Percentiles rank a stretch among this genome's conserved stretches.
These are phyloP conservation scores for Apiospora hydei DNA, from an alignment of 2,329 filamentous ascomycete species.

Conservation along the genomic window DNA sequence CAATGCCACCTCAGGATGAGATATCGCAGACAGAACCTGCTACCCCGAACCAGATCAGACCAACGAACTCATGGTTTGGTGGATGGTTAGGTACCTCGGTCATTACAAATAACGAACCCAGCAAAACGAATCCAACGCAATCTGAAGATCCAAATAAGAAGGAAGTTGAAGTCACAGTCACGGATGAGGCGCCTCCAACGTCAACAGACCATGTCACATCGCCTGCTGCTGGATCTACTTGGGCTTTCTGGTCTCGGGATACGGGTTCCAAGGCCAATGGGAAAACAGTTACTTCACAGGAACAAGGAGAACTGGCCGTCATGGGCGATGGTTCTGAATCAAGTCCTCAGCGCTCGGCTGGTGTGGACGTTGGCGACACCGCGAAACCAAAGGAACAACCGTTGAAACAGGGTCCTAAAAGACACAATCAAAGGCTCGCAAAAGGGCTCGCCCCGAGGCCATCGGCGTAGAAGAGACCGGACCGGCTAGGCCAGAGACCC, in stretches of 20 bases:
- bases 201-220: conserved; percentile 35
- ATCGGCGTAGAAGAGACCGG: conserved; percentile 52
- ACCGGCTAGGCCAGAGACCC: conserved; percentile 44
- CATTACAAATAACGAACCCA: conserved; percentile 27
- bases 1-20: conserved; percentile 24
- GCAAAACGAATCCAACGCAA: conserved; percentile 29
- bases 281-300: conserved; percentile 43
- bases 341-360: conserved; percentile 57
- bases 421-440: conserved; percentile 47
- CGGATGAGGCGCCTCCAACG: conserved; percentile 50
- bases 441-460: conserved; percentile 55
- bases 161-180: conserved; percentile 49
- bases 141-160: conserved; percentile 38
- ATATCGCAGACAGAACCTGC: conserved; percentile 30
- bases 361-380: conserved; percentile 49
- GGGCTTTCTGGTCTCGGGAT: conserved; percentile 82
- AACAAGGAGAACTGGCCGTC: conserved; percentile 62
- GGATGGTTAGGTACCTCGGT: conserved; percentile 41
- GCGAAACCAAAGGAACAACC: conserved; percentile 44
- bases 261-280: conserved; percentile 46
- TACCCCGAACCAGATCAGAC: conserved; percentile 33
- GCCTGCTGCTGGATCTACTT: conserved; percentile 69
- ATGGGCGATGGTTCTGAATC: conserved; percentile 64
- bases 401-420: conserved; percentile 37
- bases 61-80: conserved; percentile 45